Evolutionary conservation across 202 grass and related monocot genomes (phyloP), one percentile per base, ranked within the genome.

Genomic region (Tripidium arundinaceum): DNA sequence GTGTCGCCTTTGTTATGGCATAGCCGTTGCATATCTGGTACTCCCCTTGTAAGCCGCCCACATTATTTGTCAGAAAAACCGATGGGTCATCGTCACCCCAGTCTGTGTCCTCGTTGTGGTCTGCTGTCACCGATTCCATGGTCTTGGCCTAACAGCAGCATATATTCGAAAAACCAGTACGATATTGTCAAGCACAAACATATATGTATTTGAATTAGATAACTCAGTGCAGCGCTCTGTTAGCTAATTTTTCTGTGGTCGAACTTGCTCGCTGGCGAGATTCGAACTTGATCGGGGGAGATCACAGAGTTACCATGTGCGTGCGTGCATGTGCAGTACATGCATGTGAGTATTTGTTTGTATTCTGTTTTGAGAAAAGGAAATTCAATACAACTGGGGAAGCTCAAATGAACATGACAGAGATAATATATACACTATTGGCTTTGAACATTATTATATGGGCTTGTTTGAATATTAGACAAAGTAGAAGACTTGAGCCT

Each of bases 1-100:
- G 19, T 1, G 73, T 60, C 9, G 94, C 94, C 1, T 78, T 74
- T 8, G 68, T 59, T 12, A 31, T 65, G 15, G 91, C 87, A 66
- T 97, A 97, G 21, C 94, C 94, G 54, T 97, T 97, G 58, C 87
- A 93, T 62, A 97, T 79, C 49, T 97, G 91, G 79, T 88, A 97
- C 54, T 97, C 91, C 29, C 94, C 94, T 60, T 81, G 84, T 12
- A 97, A 21, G 54, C n/a, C 11, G 5, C 7, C 8, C 13, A 81
- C 25, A 2, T 26, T 86, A 8, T 7, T 91, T 14, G 89, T 78
- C 3, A 64, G 12, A 45, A 93, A 97, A 38, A 97, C 91, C 0
- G 94, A 97, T 2, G 94, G 94, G 33, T 97, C 94, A 28, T 86
- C 73, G 19, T 93, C 59, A 11, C 87, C 74, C 94, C 91, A 97